Base-by-base conservation (phyloP, 2,329 filamentous ascomycete genomes). In the Microsporum ferrugineum region DNA sequence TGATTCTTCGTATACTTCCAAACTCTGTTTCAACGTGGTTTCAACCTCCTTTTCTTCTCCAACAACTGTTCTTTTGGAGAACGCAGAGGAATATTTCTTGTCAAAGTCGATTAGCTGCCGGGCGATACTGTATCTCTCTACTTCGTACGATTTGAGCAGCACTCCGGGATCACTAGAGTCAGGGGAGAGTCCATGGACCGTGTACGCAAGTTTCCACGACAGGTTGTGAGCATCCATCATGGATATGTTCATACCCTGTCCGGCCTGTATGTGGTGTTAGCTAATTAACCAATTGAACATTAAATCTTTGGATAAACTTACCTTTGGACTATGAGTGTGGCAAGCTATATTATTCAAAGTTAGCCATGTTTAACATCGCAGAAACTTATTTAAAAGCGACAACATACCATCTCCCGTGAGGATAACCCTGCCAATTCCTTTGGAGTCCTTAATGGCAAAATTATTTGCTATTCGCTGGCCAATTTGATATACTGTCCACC, bases 311-410 rank as follows among this genome's bases (percentile, higher is more conserved):
- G 17, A 14, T 2, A 5, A 23, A 41, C 55, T 49, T 56, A 73
- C 72, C 68, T 89, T 89, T 41, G 87, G 87, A 66, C 86, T 88
- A 68, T 89, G 88, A 0, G 87, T 90, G 71, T 91, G 88, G 66
- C 86, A 89, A n/a, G 87, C 86, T 74, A 39, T 38, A 39, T 12
- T 17, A 2, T 8, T 38, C 8, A 36, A 5, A 59, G 33, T 47
- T n/a, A 41, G 39, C 27, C n/a, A 31, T 2, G 7, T 33, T 5
- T n/a, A 49, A 47, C 10, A n/a, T 43, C n/a, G 17, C 5, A 12
- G 36, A 2, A 14, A 23, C 5, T 10, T 29, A 14, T 10, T 3
- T 17, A 12, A 34, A 17, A 3, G 3, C 5, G 45, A 10, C 34
- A 7, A 64, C 71, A 60, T 68, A 75, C 73, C 74, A 73, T 91